Evolutionary conservation across 192 early-diverging fungal genomes (phyloP).

Genomic region (Backusella australiensis): DNA sequence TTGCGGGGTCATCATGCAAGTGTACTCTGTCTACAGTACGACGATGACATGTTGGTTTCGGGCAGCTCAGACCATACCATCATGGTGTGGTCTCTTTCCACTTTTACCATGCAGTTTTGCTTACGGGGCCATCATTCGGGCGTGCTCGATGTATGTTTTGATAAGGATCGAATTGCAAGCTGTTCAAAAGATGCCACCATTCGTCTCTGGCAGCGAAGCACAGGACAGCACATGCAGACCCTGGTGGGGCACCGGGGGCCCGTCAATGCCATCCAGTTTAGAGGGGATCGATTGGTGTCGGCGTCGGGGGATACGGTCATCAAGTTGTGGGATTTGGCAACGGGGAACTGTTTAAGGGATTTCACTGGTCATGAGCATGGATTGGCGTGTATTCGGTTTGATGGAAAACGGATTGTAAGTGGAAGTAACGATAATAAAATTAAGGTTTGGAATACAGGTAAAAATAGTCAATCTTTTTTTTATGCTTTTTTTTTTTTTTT

Average conservation of each 20-base stretch:
- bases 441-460: constrained; percentile 69
- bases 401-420: constrained; percentile 77
- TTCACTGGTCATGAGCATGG: constrained; percentile 78
- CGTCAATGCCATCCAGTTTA: constrained; percentile 92
- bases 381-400: constrained; percentile 91
- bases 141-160: constrained; percentile 89
- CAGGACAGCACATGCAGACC: constrained; percentile 58
- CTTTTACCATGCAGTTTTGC: constrained; percentile 39
- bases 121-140: constrained; percentile 77
- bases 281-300: constrained; percentile 63
- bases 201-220: constrained; percentile 80
- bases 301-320: constrained; percentile 84
- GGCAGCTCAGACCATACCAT: constrained; percentile 88
- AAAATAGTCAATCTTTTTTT: background rate
- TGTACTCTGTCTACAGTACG: constrained; percentile 88
- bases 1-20: constrained; percentile 67
- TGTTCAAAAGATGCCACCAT: constrained; percentile 97
- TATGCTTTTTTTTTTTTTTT: background rate
- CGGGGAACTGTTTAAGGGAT: constrained; percentile 63
- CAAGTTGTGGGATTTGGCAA: constrained; percentile 79
- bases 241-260: constrained; percentile 90
- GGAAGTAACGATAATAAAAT: constrained; percentile 82
- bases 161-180: constrained; percentile 69
- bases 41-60: constrained; percentile 70
- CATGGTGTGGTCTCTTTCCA: constrained; percentile 80